Conservation (phyloP, 2,329 filamentous ascomycete genomes). For the Alternaria infectoria region DNA sequence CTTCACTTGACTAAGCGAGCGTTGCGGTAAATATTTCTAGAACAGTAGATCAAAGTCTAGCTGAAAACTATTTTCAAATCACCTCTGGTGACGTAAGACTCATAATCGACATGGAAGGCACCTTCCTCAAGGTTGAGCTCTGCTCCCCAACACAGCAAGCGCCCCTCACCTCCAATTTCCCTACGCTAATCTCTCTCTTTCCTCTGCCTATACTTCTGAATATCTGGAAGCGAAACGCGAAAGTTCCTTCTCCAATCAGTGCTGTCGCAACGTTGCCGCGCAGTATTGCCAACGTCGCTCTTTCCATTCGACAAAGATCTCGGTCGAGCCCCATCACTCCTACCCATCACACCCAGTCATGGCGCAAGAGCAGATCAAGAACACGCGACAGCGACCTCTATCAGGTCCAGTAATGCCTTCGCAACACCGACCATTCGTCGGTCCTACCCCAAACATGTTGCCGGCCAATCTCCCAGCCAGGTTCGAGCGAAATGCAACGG, state of each 20-base stretch:
- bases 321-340: neutral
- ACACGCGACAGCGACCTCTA: neutral
- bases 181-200: neutral
- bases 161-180: neutral
- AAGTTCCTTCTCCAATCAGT: fast-evolving
- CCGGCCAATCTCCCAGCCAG: neutral
- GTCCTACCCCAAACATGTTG: slow-evolving; percentile 8
- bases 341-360: neutral
- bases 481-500: neutral
- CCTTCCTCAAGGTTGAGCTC: neutral
- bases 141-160: neutral
- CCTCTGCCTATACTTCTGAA: neutral
- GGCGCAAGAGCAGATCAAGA: neutral
- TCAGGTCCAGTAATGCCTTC: neutral
- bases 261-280: neutral
- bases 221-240: neutral
- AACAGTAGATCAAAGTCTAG: neutral
- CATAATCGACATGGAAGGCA: neutral
- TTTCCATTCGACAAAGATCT: neutral
- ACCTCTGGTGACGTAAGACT: neutral
- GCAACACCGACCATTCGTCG: neutral
- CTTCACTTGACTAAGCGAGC: neutral
- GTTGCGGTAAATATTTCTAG: fast-evolving
- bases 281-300: neutral
- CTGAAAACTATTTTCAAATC: neutral